Base-by-base conservation (phyloP, 1,139 yeast genomes). In the Lodderomyces pseudojiufengensis region DNA sequence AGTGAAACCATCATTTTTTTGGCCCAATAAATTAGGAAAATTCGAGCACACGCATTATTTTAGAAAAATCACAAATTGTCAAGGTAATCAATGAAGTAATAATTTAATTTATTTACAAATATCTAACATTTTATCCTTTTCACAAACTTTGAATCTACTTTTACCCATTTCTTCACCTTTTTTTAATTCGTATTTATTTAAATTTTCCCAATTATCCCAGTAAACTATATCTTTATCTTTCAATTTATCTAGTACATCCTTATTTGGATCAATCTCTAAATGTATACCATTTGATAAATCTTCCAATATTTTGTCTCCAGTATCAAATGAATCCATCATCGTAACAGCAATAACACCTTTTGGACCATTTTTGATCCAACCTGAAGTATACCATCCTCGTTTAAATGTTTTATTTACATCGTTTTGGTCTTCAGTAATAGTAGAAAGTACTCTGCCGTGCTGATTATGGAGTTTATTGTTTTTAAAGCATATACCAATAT, bases 361-460 rank as follows among this genome's bases (percentile, higher is more conserved):
- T 7, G 96, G 87, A 0, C 96, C 95, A 38, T 75, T 81, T 42
- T 84, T 79, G 37, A 90, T 83, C 99, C 99, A 92, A 0, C 99
- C 99, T 4, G 92, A 69, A 1, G 86, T 80, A 50, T 88, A 92
- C 46, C 86, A 63, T 0, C 90, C 85, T 1, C 70, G 65, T 16
- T 46, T 54, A 35, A 42, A 58, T 14, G 53, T 43, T 3, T 52
- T 45, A 27, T 49, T 47, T 22, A 45, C 53, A n/a, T 47, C 53
- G 12, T 45, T 48, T 23, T 48, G 50, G 1, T 54, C 46, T n/a
- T 51, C 41, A 1, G 57, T 57, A 3, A 52, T 45, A 0, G 41
- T 39, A 11, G 62, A 54, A 10, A 73, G 49, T 0, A 84, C 74
- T 35, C 82, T 70, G 1, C 96, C 96, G 7, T 68, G 65, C 9